phyloP scores from a whole-genome alignment of 2,329 filamentous ascomycete genomes.

The Fusarium mundagurra region DNA sequence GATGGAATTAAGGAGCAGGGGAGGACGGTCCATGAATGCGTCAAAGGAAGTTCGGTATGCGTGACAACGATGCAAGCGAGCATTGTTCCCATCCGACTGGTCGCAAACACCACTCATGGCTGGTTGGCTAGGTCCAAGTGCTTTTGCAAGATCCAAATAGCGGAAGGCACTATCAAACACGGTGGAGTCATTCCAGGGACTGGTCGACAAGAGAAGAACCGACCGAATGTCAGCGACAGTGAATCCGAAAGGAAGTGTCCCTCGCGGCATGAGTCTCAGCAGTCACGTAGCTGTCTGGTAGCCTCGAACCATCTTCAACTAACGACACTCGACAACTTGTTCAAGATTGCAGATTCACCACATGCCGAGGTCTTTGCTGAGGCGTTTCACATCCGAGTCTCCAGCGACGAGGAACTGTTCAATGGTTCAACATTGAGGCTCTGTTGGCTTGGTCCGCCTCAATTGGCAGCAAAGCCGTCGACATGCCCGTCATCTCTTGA shows the following conservation, averaged over 20 bases:
- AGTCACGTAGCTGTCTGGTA: background rate
- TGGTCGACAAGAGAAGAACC: background rate
- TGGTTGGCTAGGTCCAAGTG: too few relatives aligned
- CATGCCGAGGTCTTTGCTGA: background rate
- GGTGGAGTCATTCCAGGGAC: background rate
- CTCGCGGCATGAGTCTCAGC: background rate
- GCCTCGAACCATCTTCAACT: background rate
- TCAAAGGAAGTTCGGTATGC: background rate
- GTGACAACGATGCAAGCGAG: background rate
- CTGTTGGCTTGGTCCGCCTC: background rate
- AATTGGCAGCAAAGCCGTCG: background rate
- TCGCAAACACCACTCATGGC: background rate
- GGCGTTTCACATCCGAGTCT: background rate
- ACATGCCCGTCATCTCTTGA: background rate
- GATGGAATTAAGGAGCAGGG: background rate
- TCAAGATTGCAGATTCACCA: background rate
- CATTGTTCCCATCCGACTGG: background rate
- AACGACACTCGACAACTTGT: background rate
- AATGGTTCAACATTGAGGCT: background rate
- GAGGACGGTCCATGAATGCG: background rate
- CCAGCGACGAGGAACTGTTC: background rate
- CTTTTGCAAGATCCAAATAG: background rate
- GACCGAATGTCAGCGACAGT: background rate
- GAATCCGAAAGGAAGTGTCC: background rate
- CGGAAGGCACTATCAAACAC: background rate